Evolutionary conservation across 305 asterid genomes (phyloP).

Genomic region (Solanum hybrid): DNA sequence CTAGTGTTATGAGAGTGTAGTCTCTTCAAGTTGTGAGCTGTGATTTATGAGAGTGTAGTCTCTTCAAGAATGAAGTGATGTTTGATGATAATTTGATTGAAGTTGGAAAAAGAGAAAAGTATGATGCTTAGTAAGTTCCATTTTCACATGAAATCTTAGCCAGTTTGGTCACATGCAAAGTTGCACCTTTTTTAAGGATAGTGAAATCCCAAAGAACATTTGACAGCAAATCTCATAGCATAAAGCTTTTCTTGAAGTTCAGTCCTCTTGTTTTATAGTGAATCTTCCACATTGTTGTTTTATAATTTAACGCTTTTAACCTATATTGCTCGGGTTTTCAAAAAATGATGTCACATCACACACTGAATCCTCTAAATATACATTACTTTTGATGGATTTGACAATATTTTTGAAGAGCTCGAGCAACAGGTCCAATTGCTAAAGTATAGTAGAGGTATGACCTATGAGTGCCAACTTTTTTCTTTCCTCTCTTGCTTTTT

Average conservation of each 20-base stretch:
- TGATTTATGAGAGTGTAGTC: not conserved
- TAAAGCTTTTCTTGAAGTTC: not conserved
- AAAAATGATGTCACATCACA: not conserved
- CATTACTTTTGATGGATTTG: accelerated
- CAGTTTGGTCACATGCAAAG: conserved; percentile 4
- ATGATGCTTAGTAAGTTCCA: conserved; percentile 11
- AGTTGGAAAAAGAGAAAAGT: conserved; percentile 1
- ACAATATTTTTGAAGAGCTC: not conserved
- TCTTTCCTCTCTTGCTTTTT: not conserved
- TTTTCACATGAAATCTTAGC: conserved; percentile 18
- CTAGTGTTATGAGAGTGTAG: not conserved
- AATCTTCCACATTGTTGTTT: not conserved
- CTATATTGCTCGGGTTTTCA: not conserved
- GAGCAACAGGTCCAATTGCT: not conserved
- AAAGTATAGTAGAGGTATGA: not conserved
- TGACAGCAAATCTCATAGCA: not conserved
- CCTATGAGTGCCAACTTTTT: not conserved
- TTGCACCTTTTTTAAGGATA: not conserved
- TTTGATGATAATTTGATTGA: not conserved
- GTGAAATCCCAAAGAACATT: not conserved
- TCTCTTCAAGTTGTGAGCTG: not conserved
- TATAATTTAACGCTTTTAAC: not conserved
- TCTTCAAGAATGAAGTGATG: not conserved
- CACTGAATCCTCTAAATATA: accelerated
- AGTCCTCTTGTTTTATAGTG: not conserved